Base-by-base conservation (phyloP, 768 basidiomycete species). In the Nidularia sp. region DNA sequence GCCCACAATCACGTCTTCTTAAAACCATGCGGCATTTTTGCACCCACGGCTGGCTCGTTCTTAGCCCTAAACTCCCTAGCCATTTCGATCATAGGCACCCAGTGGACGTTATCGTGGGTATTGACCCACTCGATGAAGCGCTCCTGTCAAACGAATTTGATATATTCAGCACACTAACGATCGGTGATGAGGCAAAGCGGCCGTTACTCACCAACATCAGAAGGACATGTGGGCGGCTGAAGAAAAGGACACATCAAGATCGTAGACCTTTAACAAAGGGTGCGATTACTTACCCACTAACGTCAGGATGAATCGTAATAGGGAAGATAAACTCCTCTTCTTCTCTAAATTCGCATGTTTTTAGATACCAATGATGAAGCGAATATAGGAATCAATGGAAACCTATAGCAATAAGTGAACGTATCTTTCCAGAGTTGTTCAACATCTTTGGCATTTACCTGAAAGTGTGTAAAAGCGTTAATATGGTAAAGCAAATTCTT, bases 271-370 rank as follows among this genome's bases (percentile, higher is more conserved):
- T 29, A 29, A 29, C 25, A 29, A 29, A 29, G 25, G 48, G 29
- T 36, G 60, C 45, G 52, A 35, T 22, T 18, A 62, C 79, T 58
- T 66, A 79, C 78, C 86, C 86, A 60, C 83, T 83, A 22, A 87
- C 85, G 57, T 90, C 87, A 1, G 88, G 88, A 58, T 90, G 88
- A 39, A 91, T 86, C 2, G 88, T 89, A 52, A 90, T 78, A 0
- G 86, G 86, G 49, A 88, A 85, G n/a, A 84, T 76, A 52, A 86
- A 84, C 62, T 80, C 75, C 57, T 80, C 77, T 64, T 85, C 80
- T 55, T 84, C 83, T 44, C 81, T 80, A 47, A 36, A 51, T 29
- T 53, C 47, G 50, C 48, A 47, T 54, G 50, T 22, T 55, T 47
- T 42, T 45, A 36, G 8, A 7, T 42, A 3, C 5, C 49, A n/a